Evolutionary conservation across 202 grass and related monocot genomes (phyloP), one percentile per base, ranked within the genome.

Genomic region (Carex sylvatica): DNA sequence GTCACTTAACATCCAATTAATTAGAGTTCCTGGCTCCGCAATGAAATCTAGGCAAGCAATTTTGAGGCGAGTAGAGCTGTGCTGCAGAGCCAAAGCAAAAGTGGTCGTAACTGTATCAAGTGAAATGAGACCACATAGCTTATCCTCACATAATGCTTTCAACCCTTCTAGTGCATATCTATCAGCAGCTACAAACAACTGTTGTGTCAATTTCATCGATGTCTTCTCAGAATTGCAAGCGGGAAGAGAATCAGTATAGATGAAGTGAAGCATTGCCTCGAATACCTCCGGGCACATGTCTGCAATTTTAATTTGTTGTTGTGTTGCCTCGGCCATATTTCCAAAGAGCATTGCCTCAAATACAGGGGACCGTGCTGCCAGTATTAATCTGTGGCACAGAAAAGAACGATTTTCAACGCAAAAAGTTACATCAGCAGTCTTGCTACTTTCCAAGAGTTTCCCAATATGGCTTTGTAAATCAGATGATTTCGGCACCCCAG

Each of bases 111-210:
- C 59, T 24, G 31, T 61, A 5, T 65, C 54, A 28, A 80, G 18
- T 14, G 31, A 80, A 38, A 79, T 40, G n/a, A 11, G 65, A 46
- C 1, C n/a, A 46, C n/a, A 64, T 40, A 80, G 14, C 14, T 62
- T 38, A 40, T 65, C 60, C 10, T 80, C 55, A 64, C 78, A 65
- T 78, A 78, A n/a, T n/a, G 55, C 55, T 24, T 78, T 78, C 49
- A 78, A 56, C 55, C 23, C 74, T 56, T 78, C 74, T 36, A 78
- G 36, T 10, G 24, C 52, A 31, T 78, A 78, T 59, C 74, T 79
- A 33, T 79, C 23, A 60, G 74, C 20, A 33, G 24, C 74, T 35
- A 79, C 74, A 61, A 79, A 79, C 55, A 79, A 79, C 20, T 79
- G 28, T 20, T 79, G 53, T 22, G 53, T 5, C 28, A 79, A 40